These are phyloP conservation scores for Chaetomiaceae sp. DNA, from an alignment of 2,329 filamentous ascomycete species.

Conservation along the genomic window DNA sequence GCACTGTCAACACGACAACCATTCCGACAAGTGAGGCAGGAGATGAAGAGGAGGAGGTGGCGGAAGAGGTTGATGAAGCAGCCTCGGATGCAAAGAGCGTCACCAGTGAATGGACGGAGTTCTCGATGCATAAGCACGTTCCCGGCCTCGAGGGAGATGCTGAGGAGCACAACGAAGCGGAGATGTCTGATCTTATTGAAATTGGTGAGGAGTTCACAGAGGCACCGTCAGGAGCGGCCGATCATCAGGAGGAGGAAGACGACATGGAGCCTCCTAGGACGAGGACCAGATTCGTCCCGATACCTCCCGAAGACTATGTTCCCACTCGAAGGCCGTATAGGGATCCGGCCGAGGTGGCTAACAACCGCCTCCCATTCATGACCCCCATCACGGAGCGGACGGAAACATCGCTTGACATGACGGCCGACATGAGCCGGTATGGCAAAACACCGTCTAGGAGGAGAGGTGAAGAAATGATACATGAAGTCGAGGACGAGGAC, in stretches of 20 bases:
- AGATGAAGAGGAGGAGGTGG: slow-evolving; percentile 39
- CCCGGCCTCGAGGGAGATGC: slow-evolving; percentile 41
- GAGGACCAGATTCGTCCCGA: slow-evolving; percentile 67
- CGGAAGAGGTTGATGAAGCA: slow-evolving; percentile 41
- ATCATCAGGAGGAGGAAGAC: slow-evolving; percentile 26
- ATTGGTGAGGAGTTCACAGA: slow-evolving; percentile 29
- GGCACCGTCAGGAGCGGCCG: background rate
- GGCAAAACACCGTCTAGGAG: slow-evolving; percentile 75
- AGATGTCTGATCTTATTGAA: slow-evolving; percentile 39
- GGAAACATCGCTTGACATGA: slow-evolving; percentile 74
- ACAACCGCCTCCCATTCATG: slow-evolving; percentile 95
- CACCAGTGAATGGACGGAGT: slow-evolving; percentile 80
- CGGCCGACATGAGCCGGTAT: slow-evolving; percentile 55
- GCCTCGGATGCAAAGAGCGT: slow-evolving; percentile 57
- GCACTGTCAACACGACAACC: slow-evolving; percentile 71
- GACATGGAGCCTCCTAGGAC: slow-evolving; percentile 45
- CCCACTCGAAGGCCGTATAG: slow-evolving; percentile 75
- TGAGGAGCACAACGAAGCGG: slow-evolving; percentile 36
- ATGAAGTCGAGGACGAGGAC: slow-evolving; percentile 34
- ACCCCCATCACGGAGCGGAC: slow-evolving; percentile 96
- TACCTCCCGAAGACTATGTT: slow-evolving; percentile 82
- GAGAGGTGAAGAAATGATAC: slow-evolving; percentile 30
- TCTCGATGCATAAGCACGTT: slow-evolving; percentile 68
- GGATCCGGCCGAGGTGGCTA: slow-evolving; percentile 73
- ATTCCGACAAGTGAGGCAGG: slow-evolving; percentile 46